Base-by-base conservation (phyloP, 768 basidiomycete genomes). In the Hortiboletus campestris region DNA sequence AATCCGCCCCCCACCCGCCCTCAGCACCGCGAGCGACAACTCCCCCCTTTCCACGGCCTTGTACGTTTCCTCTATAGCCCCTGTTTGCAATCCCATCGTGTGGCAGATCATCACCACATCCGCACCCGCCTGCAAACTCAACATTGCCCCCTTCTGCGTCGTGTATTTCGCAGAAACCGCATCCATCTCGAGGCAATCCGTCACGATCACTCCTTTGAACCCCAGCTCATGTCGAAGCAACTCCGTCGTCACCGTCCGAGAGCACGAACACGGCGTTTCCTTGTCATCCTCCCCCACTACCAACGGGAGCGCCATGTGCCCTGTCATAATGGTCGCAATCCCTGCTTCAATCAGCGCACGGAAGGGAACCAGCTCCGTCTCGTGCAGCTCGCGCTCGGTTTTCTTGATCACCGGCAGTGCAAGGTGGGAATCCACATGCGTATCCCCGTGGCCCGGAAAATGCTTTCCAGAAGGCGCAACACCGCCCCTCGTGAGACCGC, bases 101-200 rank as follows among this genome's bases (percentile, higher is more conserved):
- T 89, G 88, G 58, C 87, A 89, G 40, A 87, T 81, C 88, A 89
- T 89, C 4, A 74, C 84, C n/a, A 89, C 70, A 53, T 89, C 88
- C 16, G 83, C 84, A 4, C 87, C 87, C 0, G 88, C 86, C 46
- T 74, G 72, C 41, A 89, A 63, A 6, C 82, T 80, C 55, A 75
- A 65, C 17, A 87, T 77, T 0, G 85, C 83, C 6, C 84, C 86
- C 46, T 47, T 70, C 13, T 47, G 46, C 16, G 65, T 32, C 43
- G 60, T 61, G 12, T 76, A 72, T 17, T 72, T 72, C 29, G 78
- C 74, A 1, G 82, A 78, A 16, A 89, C 80, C 12, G 88, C 86
- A 46, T 84, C 84, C 88, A 90, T 89, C 71, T 89, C 87, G 22
- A 89, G 70, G 63, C 88, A 89, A 64, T 89, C 88, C 1, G 88